Evolutionary conservation across 495 filamentous ascomycete species (phyloP), one percentile per base, ranked within the genome.

Genomic region (Xylaria nigripes): DNA sequence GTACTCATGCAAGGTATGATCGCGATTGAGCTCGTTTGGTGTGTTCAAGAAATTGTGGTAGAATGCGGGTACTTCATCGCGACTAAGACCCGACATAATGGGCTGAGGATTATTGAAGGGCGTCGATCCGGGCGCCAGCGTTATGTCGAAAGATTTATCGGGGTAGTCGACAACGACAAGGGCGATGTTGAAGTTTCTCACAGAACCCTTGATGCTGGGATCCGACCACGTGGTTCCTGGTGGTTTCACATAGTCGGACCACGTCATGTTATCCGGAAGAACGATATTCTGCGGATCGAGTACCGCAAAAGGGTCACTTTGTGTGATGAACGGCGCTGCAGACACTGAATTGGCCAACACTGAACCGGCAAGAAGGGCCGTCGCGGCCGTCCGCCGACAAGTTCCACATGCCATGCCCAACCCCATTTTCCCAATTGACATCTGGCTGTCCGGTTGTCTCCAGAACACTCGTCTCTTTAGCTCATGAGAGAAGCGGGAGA

Each of bases 251-350:
- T 61, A 73, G 53, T 73, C 71, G 21, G 32, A 62, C 70, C 70
- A 72, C 12, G 71, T 73, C 70, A 73, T 73, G 52, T 70, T 68
- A 45, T 71, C 71, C 3, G 71, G 71, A 54, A 72, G 70, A 8
- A 70, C 68, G 63, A 68, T 63, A 24, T 68, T 64, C 56, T 72
- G 70, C 34, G 61, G 62, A 50, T 71, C 67, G n/a, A 71, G 56
- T 10, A 69, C 51, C 15, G 62, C 58, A 54, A 71, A 72, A n/a
- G 68, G 65, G 45, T 70, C 65, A 3, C 49, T 61, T 22, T 51
- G 63, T 24, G 50, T 42, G 19, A 32, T 32, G 32, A 3, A 57
- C 13, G 63, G 63, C n/a, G 48, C 63, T 19, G 61, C 61, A 32
- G 45, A 48, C 22, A n/a, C 22, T 15, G 32, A 34, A 22, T 50